Percentiles rank a stretch among this genome's conserved stretches.
phyloP scores from a whole-genome alignment of 805 yeast species.

The Ascoidea rubescens region DNA sequence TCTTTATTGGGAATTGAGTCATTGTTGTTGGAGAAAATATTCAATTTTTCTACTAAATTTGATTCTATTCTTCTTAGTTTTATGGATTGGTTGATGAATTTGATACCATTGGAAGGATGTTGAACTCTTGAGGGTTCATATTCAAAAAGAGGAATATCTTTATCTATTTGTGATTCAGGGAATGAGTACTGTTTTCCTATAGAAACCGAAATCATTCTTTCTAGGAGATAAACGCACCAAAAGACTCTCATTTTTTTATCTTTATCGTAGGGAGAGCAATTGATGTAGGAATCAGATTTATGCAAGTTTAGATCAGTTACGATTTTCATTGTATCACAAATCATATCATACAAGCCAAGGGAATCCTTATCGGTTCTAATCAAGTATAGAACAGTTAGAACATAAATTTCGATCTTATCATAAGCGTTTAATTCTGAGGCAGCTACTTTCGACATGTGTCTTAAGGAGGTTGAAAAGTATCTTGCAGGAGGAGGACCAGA shows the following conservation, averaged over 20 bases:
- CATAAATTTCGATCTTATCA: constrained; percentile 34
- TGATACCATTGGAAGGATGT: constrained; percentile 16
- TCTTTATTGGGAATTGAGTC: constrained; percentile 10
- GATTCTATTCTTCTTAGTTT: constrained; percentile 47
- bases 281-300: constrained; percentile 21
- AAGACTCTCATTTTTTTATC: constrained; percentile 38
- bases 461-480: constrained; percentile 44
- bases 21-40: constrained; percentile 17
- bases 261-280: constrained; percentile 13
- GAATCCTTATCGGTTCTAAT: constrained; percentile 52
- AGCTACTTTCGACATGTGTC: constrained; percentile 35
- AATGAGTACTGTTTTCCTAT: constrained; percentile 44
- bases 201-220: constrained; percentile 46
- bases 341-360: constrained; percentile 35
- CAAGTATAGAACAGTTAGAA: constrained; percentile 38
- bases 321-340: constrained; percentile 36
- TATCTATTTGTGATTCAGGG: constrained; percentile 34
- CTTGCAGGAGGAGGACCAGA: constrained; percentile 39
- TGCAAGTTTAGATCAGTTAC: constrained; percentile 25
- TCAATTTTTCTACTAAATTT: constrained; percentile 37
- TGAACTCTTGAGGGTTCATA: constrained; percentile 25
- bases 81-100: constrained; percentile 43
- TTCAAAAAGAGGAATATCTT: constrained; percentile 35
- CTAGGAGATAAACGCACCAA: constrained; percentile 53
- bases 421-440: constrained; percentile 23